Conservation (phyloP, 495 filamentous ascomycete species). For the Penicillium verhagenii region DNA sequence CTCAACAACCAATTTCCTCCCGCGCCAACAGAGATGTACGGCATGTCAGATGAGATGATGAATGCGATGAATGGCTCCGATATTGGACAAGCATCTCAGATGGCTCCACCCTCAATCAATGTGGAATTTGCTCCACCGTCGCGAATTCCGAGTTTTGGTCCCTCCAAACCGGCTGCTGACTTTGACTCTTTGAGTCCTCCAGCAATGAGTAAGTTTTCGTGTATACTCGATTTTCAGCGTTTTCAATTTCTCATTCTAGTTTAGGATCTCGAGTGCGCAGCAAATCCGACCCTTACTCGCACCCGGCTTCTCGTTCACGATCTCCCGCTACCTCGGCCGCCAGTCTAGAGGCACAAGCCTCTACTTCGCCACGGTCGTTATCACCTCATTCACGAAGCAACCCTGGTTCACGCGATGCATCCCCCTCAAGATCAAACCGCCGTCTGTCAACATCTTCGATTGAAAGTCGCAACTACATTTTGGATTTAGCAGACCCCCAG, state of each 20-base stretch:
- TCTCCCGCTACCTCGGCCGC: conserved; percentile 43
- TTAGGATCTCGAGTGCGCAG: conserved; percentile 60
- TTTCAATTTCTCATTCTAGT: conserved; percentile 13
- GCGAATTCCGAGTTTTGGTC: conserved; percentile 67
- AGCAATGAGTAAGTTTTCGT: conserved; percentile 64
- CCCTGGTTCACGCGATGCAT: conserved; percentile 54
- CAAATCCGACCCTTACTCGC: conserved; percentile 71
- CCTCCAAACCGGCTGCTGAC: conserved; percentile 60
- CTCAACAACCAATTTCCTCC: conserved; percentile 49
- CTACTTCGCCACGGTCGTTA: conserved; percentile 59
- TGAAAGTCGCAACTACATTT: conserved; percentile 83
- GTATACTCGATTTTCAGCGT: conserved; percentile 1
- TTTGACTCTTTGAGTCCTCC: conserved; percentile 82
- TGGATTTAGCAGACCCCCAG: conserved; percentile 85
- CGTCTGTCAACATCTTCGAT: conserved; percentile 89
- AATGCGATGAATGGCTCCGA: conserved; percentile 43
- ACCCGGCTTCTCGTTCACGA: conserved; percentile 43
- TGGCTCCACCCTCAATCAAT: conserved; percentile 86
- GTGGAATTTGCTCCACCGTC: conserved; percentile 92
- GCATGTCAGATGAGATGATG: conserved; percentile 32
- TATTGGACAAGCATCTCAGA: conserved; percentile 68
- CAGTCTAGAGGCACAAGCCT: conserved; percentile 45
- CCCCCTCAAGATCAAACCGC: conserved; percentile 60
- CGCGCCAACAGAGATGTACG: conserved; percentile 55
- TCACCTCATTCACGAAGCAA: conserved; percentile 57